These are phyloP conservation scores for Tephrocybe sp. DNA, from an alignment of 768 basidiomycete genomes.

Conservation along the genomic window DNA sequence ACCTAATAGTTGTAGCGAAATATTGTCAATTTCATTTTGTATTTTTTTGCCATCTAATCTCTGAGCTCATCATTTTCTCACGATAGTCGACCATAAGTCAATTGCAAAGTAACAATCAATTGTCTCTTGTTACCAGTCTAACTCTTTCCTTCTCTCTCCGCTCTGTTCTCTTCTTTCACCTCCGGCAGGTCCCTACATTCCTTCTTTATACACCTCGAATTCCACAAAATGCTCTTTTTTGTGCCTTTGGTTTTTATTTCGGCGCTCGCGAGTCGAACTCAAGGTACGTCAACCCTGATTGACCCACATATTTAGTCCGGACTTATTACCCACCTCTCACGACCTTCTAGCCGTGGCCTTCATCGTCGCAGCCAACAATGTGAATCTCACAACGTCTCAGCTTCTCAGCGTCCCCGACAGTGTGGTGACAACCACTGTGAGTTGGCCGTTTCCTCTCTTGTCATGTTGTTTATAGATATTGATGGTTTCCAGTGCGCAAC, in stretches of 20 bases:
- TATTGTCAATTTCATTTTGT: too few relatives aligned
- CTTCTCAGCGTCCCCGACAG: constrained; percentile 44
- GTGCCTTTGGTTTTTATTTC: constrained; percentile 35
- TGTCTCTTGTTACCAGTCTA: constrained; percentile 1
- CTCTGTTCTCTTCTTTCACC: constrained; percentile 13
- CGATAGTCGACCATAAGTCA: neutral
- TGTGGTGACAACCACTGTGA: constrained; percentile 26
- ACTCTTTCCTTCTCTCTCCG: constrained; percentile 10
- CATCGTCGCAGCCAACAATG: constrained; percentile 44
- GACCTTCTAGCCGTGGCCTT: constrained; percentile 39
- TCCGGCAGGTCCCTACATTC: constrained; percentile 24
- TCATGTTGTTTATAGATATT: neutral
- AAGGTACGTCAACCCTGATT: too few relatives aligned
- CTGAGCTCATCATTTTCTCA: too few relatives aligned
- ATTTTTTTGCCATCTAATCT: too few relatives aligned
- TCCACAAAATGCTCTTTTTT: constrained; percentile 27
- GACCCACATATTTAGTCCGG: too few relatives aligned
- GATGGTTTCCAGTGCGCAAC: constrained; percentile 33
- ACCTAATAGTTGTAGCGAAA: too few relatives aligned
- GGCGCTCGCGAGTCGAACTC: constrained; percentile 57
- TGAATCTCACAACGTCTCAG: constrained; percentile 38
- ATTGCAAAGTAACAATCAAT: neutral
- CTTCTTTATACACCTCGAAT: constrained; percentile 12
- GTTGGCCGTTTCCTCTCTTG: constrained; percentile 17
- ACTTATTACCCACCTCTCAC: neutral